Evolutionary conservation across 805 yeast species (phyloP).

Genomic region (Lipomyces japonicus): DNA sequence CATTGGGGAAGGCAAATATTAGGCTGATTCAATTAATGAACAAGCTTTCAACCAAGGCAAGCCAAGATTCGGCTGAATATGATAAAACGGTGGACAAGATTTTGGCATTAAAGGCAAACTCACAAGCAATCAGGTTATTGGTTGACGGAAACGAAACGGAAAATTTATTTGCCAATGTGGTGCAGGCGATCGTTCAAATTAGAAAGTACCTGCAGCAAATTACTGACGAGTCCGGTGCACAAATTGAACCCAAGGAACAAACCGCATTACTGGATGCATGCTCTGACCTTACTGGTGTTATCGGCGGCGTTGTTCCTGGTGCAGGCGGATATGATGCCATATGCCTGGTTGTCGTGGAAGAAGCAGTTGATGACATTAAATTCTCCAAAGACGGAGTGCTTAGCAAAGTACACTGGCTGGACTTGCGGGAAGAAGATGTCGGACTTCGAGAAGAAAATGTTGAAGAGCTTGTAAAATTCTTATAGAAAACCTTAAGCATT

Average conservation of each 20-base stretch:
- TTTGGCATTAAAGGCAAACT: slow-evolving; percentile 4
- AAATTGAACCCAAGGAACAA: slow-evolving; percentile 82
- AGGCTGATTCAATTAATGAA: slow-evolving; percentile 50
- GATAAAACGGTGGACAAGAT: slow-evolving; percentile 16
- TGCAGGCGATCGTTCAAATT: slow-evolving; percentile 38
- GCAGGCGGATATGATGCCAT: slow-evolving; percentile 98
- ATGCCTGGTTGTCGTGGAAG: slow-evolving; percentile 55
- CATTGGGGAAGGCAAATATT: slow-evolving; percentile 58
- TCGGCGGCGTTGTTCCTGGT: slow-evolving; percentile 98
- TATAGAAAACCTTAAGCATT: not conserved
- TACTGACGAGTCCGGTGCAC: slow-evolving; percentile 68
- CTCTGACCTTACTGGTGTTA: slow-evolving; percentile 59
- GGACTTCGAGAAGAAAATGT: slow-evolving; percentile 36
- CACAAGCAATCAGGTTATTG: slow-evolving; percentile 1
- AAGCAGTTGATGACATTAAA: slow-evolving; percentile 9
- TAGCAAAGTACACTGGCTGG: slow-evolving; percentile 45
- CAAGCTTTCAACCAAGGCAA: slow-evolving; percentile 40
- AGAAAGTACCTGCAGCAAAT: slow-evolving; percentile 57
- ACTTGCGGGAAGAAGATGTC: slow-evolving; percentile 42
- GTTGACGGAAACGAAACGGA: slow-evolving; percentile 2
- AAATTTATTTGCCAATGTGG: slow-evolving; percentile 6
- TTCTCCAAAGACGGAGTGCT: slow-evolving; percentile 22
- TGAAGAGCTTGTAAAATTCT: slow-evolving; percentile 3
- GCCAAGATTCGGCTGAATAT: slow-evolving; percentile 41
- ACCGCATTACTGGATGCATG: slow-evolving; percentile 63